Evolutionary conservation across 169 alveolate species (phyloP).

Genomic region (Condylostoma magnum): DNA sequence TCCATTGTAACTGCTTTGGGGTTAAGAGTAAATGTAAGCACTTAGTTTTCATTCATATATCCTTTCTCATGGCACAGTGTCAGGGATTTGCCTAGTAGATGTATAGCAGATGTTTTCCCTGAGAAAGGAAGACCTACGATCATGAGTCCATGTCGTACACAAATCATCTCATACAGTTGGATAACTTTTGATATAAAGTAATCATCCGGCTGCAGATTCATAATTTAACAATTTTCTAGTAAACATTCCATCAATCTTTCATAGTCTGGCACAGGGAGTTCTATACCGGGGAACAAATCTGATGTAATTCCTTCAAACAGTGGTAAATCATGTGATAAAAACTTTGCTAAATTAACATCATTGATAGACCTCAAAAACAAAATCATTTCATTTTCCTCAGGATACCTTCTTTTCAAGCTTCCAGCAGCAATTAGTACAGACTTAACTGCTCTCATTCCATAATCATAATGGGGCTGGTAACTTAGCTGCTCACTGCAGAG

Average conservation of each 20-base stretch:
- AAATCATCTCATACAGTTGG: slow-evolving; percentile 87
- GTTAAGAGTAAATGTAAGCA: slow-evolving; percentile 68
- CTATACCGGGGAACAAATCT: slow-evolving; percentile 93
- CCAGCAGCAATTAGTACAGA: slow-evolving; percentile 93
- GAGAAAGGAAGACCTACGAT: slow-evolving; percentile 88
- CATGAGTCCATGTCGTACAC: slow-evolving; percentile 93
- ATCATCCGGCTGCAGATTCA: slow-evolving; percentile 55
- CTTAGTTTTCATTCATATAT: slow-evolving; percentile 63
- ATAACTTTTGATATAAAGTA: slow-evolving; percentile 65
- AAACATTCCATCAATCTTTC: slow-evolving; percentile 59
- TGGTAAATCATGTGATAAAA: slow-evolving; percentile 87
- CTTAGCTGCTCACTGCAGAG: slow-evolving; percentile 91
- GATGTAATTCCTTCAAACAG: slow-evolving; percentile 88
- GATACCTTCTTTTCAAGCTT: slow-evolving; percentile 75
- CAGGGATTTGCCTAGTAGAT: slow-evolving; percentile 66
- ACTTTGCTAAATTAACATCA: slow-evolving; percentile 90
- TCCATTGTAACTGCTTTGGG: slow-evolving; percentile 88
- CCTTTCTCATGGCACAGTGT: slow-evolving; percentile 50
- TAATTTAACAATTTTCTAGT: slow-evolving; percentile 37
- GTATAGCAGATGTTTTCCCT: slow-evolving; percentile 81
- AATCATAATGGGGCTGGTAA: slow-evolving; percentile 89
- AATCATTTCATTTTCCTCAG: slow-evolving; percentile 69
- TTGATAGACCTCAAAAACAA: slow-evolving; percentile 83
- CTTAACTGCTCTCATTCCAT: slow-evolving; percentile 93
- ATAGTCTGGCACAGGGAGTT: slow-evolving; percentile 72